Evolutionary conservation across 2,329 filamentous ascomycete genomes (phyloP).

Genomic region (Rhexocercosporidium sp.): DNA sequence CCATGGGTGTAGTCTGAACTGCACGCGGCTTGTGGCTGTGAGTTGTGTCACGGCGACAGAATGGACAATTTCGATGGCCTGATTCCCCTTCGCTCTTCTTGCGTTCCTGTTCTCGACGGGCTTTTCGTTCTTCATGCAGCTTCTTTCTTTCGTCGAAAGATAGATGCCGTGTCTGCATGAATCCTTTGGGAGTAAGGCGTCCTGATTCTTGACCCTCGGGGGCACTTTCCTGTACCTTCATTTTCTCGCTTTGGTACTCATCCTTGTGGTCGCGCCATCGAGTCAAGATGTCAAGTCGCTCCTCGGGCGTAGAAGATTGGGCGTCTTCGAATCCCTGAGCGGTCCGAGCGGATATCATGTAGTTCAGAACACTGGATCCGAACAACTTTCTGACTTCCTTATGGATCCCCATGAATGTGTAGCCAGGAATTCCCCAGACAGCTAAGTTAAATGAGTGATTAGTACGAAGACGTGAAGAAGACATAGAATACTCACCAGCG

Average conservation of each 20-base stretch:
- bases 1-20: slow-evolving; percentile 26
- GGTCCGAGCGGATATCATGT: slow-evolving; percentile 78
- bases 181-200: slow-evolving; percentile 47
- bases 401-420: slow-evolving; percentile 82
- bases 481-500: slow-evolving; percentile 59
- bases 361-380: slow-evolving; percentile 74
- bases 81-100: slow-evolving; percentile 32
- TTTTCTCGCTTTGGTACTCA: slow-evolving; percentile 46
- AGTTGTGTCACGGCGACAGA: slow-evolving; percentile 31
- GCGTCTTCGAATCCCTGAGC: slow-evolving; percentile 76
- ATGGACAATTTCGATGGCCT: slow-evolving; percentile 32
- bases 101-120: slow-evolving; percentile 36
- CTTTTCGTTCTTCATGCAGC: slow-evolving; percentile 54
- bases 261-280: slow-evolving; percentile 52
- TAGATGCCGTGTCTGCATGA: slow-evolving; percentile 54
- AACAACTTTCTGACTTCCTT: slow-evolving; percentile 76
- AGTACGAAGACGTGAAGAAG: neutral
- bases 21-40: slow-evolving; percentile 34
- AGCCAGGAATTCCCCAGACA: slow-evolving; percentile 76
- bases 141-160: slow-evolving; percentile 58
- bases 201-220: slow-evolving; percentile 38
- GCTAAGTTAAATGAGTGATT: slow-evolving; percentile 45
- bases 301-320: slow-evolving; percentile 56
- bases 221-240: slow-evolving; percentile 41
- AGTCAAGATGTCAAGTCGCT: slow-evolving; percentile 66